Conservation (phyloP, 1,139 yeast genomes). For the Hyphopichia pseudoburtonii region DNA sequence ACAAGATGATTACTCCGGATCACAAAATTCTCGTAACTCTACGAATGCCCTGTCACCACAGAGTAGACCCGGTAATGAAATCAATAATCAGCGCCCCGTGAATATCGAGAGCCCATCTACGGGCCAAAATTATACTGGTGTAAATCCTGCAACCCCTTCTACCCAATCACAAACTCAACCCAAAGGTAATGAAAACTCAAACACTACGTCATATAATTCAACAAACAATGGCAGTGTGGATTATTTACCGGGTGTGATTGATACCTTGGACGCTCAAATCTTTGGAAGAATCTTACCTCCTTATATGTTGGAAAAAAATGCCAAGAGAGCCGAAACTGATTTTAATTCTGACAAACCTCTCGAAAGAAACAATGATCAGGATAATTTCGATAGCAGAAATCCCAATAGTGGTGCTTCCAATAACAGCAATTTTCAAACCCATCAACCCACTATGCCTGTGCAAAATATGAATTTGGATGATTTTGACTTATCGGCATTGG, state of each 20-base stretch:
- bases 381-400: neutral
- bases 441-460: constrained; percentile 5
- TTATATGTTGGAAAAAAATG: constrained; percentile 58
- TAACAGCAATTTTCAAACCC: constrained; percentile 2
- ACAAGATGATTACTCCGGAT: constrained; percentile 2
- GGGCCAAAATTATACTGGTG: too few species aligned
- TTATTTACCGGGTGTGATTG: constrained; percentile 80
- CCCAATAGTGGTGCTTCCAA: neutral
- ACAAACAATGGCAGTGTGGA: constrained; percentile 1
- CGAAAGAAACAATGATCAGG: neutral
- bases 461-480: constrained; percentile 16
- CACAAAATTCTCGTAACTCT: too few species aligned
- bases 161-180: too few species aligned
- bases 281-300: constrained; percentile 85
- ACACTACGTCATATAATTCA: too few species aligned
- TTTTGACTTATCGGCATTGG: constrained; percentile 18
- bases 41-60: too few species aligned
- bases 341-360: neutral
- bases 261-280: constrained; percentile 76
- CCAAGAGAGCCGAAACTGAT: constrained; percentile 5
- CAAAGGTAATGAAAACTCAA: too few species aligned
- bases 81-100: too few species aligned
- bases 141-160: too few species aligned
- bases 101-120: too few species aligned
- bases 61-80: too few species aligned